Conservation (phyloP, 345 rosid genomes). For the thale cress (Arabidopsis thaliana) region DNA sequence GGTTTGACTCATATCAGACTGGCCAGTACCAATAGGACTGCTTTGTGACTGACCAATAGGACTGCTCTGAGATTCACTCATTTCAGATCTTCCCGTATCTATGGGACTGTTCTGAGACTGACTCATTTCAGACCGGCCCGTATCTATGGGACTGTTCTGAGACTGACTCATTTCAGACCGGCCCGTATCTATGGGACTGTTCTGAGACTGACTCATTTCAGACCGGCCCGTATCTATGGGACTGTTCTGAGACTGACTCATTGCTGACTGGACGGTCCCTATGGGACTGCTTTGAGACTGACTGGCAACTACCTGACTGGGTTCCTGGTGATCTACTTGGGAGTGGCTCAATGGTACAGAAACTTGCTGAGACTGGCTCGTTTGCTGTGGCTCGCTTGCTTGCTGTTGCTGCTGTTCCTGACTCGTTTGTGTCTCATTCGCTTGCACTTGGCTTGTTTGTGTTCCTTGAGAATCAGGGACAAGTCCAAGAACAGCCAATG, state of each 20-base stretch:
- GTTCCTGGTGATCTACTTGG: slow-evolving; percentile 35
- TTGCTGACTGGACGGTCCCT: slow-evolving; percentile 6
- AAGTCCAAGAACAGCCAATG: slow-evolving; percentile 79
- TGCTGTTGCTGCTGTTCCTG: slow-evolving; percentile 36
- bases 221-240: slow-evolving; percentile 20
- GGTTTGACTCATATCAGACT: slow-evolving; percentile 14
- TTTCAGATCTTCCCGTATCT: neutral
- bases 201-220: slow-evolving; percentile 36
- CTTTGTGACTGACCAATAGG: neutral
- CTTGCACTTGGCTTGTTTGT: slow-evolving; percentile 39
- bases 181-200: slow-evolving; percentile 6
- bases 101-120: slow-evolving; percentile 1
- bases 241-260: slow-evolving; percentile 35
- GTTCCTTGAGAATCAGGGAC: slow-evolving; percentile 62
- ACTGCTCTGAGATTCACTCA: neutral
- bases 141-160: neutral
- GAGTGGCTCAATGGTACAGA: slow-evolving; percentile 32
- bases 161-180: slow-evolving; percentile 32
- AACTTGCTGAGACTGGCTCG: slow-evolving; percentile 39
- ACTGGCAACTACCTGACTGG: slow-evolving; percentile 29
- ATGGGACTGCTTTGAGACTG: slow-evolving; percentile 39
- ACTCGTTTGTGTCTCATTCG: slow-evolving; percentile 24
- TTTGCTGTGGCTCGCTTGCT: slow-evolving; percentile 34
- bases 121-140: slow-evolving; percentile 5
- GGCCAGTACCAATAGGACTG: neutral